These are phyloP conservation scores for Fusarium devonianum DNA, from an alignment of 2,329 filamentous ascomycete genomes.

Conservation along the genomic window DNA sequence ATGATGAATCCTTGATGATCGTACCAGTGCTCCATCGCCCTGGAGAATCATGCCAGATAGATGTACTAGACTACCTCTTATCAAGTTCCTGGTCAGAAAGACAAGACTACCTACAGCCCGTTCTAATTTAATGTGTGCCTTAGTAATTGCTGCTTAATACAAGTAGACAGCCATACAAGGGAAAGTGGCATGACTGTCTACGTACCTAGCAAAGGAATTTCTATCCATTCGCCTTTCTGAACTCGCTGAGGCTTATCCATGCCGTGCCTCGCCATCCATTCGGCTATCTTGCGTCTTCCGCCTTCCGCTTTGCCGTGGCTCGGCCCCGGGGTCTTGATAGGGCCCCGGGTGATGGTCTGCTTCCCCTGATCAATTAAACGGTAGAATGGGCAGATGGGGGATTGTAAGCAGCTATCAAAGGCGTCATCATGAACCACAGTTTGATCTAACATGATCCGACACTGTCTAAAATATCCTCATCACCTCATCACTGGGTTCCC, in stretches of 20 bases:
- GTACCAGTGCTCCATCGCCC: constrained; percentile 4
- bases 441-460: neutral
- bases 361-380: constrained; percentile 3
- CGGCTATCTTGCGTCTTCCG: constrained; percentile 9
- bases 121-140: neutral
- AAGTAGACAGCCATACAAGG: too few species aligned
- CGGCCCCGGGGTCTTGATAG: neutral
- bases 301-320: constrained; percentile 6
- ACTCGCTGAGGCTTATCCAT: constrained; percentile 9
- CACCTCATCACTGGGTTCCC: neutral
- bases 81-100: neutral
- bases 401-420: neutral
- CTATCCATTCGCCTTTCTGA: too few species aligned
- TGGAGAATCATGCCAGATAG: constrained; percentile 11
- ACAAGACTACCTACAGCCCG: constrained; percentile 1
- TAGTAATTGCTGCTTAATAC: too few species aligned
- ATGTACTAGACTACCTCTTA: too few species aligned
- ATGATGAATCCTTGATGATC: too few species aligned
- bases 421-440: constrained; percentile 2
- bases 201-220: neutral
- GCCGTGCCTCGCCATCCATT: constrained; percentile 7
- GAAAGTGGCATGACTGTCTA: constrained; percentile 16
- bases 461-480: constrained; percentile 7
- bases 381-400: neutral
- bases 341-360: constrained; percentile 10